A percentile compares a stretch with the other conserved stretches of the same genome.
Conservation (phyloP, 306 rosid species). For the Lotus japonicus region DNA sequence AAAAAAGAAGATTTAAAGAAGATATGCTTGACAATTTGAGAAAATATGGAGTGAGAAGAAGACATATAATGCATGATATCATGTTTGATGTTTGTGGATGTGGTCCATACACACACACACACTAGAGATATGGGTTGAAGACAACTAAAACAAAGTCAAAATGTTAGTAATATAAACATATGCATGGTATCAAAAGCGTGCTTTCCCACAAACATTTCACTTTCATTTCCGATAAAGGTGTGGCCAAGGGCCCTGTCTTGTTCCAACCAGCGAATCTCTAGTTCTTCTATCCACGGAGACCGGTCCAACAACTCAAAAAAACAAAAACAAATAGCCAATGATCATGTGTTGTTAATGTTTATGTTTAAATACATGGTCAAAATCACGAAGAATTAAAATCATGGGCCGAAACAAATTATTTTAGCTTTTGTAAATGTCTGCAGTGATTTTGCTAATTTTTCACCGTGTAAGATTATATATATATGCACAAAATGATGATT, state of each 20-base stretch:
- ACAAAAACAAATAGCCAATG: neutral
- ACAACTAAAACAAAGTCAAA: constrained; percentile 24
- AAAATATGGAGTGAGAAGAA: no score
- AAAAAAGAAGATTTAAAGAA: no score
- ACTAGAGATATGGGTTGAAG: neutral
- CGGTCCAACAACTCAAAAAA: neutral
- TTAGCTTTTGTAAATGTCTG: no score
- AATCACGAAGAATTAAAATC: no score
- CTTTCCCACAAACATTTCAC: constrained; percentile 46
- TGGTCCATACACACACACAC: constrained; percentile 33
- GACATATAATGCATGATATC: no score
- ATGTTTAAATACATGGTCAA: no score
- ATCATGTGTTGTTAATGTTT: no score
- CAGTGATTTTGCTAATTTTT: no score
- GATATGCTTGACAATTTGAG: no score
- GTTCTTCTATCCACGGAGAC: constrained; percentile 14
- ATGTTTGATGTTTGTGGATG: neutral
- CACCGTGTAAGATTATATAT: no score
- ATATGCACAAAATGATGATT: no score
- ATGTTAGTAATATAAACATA: constrained; percentile 25
- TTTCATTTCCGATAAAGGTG: constrained; percentile 91
- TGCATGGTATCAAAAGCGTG: constrained; percentile 65
- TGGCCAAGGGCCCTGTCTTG: constrained; percentile 50
- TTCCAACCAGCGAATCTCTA: constrained; percentile 59
- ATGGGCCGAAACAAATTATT: no score